Conservation (phyloP, 2,329 filamentous ascomycete genomes). For the Botryotinia calthae region DNA sequence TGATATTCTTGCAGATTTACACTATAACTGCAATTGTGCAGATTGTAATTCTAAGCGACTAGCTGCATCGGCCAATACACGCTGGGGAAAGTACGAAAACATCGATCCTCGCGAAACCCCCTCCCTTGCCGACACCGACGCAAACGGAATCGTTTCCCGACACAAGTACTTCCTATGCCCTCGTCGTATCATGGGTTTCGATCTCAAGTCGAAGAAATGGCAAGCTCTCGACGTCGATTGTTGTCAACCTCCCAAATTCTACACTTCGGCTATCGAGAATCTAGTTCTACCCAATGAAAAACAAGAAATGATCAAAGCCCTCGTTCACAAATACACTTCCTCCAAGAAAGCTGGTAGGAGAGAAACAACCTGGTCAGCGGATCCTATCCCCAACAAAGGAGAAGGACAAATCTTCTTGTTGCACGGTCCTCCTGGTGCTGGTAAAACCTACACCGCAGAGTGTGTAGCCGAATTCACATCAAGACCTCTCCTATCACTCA, state of each 20-base stretch:
- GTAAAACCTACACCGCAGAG: slow-evolving; percentile 32
- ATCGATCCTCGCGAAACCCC: slow-evolving; percentile 27
- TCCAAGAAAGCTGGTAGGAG: slow-evolving; percentile 15
- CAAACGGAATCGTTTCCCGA: slow-evolving; percentile 16
- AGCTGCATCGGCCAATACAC: slow-evolving; percentile 27
- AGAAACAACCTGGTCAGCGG: slow-evolving; percentile 25
- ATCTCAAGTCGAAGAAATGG: slow-evolving; percentile 32
- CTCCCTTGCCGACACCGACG: slow-evolving; percentile 17
- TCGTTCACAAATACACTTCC: slow-evolving; percentile 29
- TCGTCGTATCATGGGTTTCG: slow-evolving; percentile 30
- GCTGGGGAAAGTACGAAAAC: slow-evolving; percentile 30
- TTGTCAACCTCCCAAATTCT: slow-evolving; percentile 28
- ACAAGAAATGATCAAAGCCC: slow-evolving; percentile 28
- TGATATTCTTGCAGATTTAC: slow-evolving; percentile 27
- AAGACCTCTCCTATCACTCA: slow-evolving; percentile 35
- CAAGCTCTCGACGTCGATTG: slow-evolving; percentile 28
- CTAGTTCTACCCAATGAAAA: slow-evolving; percentile 28
- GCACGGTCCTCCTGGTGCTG: slow-evolving; percentile 29
- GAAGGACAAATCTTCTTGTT: slow-evolving; percentile 32
- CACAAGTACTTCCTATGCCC: slow-evolving; percentile 30
- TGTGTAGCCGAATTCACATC: slow-evolving; percentile 33
- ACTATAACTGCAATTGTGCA: slow-evolving; percentile 27
- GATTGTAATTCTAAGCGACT: slow-evolving; percentile 26
- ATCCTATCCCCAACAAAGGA: slow-evolving; percentile 29
- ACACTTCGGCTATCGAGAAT: slow-evolving; percentile 27